Evolutionary conservation across 2,329 filamentous ascomycete genomes (phyloP), one percentile per base, ranked within the genome.

Genomic region (Beauveria sp.): DNA sequence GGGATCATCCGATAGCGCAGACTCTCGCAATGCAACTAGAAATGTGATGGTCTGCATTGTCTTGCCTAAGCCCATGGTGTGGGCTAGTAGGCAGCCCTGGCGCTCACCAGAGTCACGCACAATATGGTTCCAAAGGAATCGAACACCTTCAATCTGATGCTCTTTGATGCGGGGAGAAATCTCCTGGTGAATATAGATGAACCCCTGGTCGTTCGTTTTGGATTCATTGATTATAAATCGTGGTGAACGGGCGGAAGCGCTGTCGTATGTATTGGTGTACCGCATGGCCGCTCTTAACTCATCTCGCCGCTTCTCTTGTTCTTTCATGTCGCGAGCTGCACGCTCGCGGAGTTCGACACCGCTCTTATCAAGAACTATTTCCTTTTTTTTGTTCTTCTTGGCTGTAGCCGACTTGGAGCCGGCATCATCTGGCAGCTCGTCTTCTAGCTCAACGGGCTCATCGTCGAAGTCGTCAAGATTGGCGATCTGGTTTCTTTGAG

Each of bases 41-140:
- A 96, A 77, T 0, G 91, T 89, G 63, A 96, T 91, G 6, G 91
- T 84, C 75, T 96, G 92, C 87, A 96, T 91, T 0, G 92, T 96
- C 76, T 96, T 97, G 18, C 92, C 92, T 2, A 96, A 76, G 1
- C 93, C 93, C 92, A 96, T 96, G 0, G 90, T 91, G 71, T 96
- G 92, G 6, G 92, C 89, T 22, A 96, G 79, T 14, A 96, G 79
- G 69, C 90, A 96, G 2, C 92, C 92, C 72, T 92, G 86, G 20
- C 81, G 79, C 5, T 78, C 75, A 4, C 79, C 75, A 1, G 77
- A 71, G 60, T 86, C 81, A 38, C 81, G 79, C 6, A 93, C 83
- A 50, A 96, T 77, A 65, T 93, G 88, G 66, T 91, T 86, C 91
- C 93, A 97, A 78, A 97, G 83, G 73, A 96, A 96, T 12, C 87